Percentiles rank a stretch among this genome's conserved stretches.
Conservation (phyloP, 2,329 filamentous ascomycete species). For the Ophiocordyceps australis region DNA sequence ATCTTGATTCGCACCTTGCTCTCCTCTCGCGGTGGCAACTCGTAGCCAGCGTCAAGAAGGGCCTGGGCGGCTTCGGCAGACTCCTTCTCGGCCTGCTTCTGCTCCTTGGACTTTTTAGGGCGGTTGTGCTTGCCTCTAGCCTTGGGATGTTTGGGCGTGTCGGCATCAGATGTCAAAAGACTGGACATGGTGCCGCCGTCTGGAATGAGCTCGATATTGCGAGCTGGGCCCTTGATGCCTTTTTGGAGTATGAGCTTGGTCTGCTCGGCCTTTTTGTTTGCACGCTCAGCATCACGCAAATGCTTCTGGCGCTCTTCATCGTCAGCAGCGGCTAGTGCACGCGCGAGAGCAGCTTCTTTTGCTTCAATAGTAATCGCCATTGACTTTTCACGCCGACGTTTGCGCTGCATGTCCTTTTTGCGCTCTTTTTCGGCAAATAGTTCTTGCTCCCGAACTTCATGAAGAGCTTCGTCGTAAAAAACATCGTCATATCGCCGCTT, state of each 20-base stretch:
- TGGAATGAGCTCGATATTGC: conserved; percentile 57
- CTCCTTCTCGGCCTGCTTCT: conserved; percentile 65
- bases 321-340: conserved; percentile 62
- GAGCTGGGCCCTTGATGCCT: conserved; percentile 61
- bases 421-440: conserved; percentile 92
- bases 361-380: conserved; percentile 86
- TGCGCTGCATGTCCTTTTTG: conserved; percentile 99
- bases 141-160: conserved; percentile 30
- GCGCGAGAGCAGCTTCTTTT: conserved; percentile 66
- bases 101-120: conserved; percentile 80
- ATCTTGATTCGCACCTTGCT: conserved; percentile 46
- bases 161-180: conserved; percentile 51
- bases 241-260: conserved; percentile 78
- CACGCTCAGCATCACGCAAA: conserved; percentile 70
- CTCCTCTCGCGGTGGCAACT: conserved; percentile 40
- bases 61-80: conserved; percentile 78
- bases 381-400: conserved; percentile 86
- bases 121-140: conserved; percentile 42
- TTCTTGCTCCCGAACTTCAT: conserved; percentile 79
- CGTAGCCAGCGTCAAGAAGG: conserved; percentile 61
- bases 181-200: conserved; percentile 75
- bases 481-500: conserved; percentile 59
- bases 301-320: conserved; percentile 68
- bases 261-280: conserved; percentile 81
- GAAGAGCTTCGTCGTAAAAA: conserved; percentile 64